A percentile compares a stretch with the other conserved stretches of the same genome.
These are phyloP conservation scores for Penstemon eatonii DNA, from an alignment of 257 asterid genomes.

Conservation along the genomic window DNA sequence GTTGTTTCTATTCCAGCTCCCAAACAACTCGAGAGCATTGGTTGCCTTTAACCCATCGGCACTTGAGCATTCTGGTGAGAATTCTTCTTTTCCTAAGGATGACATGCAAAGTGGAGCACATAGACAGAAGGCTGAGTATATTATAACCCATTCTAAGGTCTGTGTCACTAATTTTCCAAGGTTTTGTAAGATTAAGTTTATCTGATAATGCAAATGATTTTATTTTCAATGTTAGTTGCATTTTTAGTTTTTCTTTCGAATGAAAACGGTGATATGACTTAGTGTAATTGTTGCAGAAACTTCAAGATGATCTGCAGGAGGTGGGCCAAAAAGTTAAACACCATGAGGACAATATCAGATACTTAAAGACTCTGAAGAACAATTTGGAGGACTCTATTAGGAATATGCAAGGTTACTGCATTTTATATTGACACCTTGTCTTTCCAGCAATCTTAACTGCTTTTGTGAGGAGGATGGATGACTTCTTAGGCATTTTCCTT, in stretches of 20 bases:
- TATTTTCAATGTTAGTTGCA: slow-evolving; percentile 10
- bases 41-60: slow-evolving; percentile 32
- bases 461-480: background rate
- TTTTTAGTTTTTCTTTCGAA: background rate
- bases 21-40: slow-evolving; percentile 31
- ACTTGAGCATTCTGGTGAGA: slow-evolving; percentile 30
- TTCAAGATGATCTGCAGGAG: slow-evolving; percentile 59
- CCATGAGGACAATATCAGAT: slow-evolving; percentile 56
- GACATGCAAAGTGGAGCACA: slow-evolving; percentile 35
- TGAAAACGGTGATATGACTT: slow-evolving; percentile 7
- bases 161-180: slow-evolving; percentile 12
- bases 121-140: slow-evolving; percentile 27
- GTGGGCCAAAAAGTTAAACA: slow-evolving; percentile 66
- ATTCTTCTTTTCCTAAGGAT: slow-evolving; percentile 27
- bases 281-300: slow-evolving; percentile 48
- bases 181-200: background rate
- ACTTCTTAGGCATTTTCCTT: background rate
- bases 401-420: slow-evolving; percentile 55
- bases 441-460: slow-evolving; percentile 8
- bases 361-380: slow-evolving; percentile 43
- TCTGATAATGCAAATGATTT: slow-evolving; percentile 7
- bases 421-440: slow-evolving; percentile 6
- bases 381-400: slow-evolving; percentile 57
- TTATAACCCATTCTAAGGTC: slow-evolving; percentile 48
- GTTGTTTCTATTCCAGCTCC: slow-evolving; percentile 28